Evolutionary conservation across 148 eudicot species (phyloP).

Genomic region (Selenicereus undatus): DNA sequence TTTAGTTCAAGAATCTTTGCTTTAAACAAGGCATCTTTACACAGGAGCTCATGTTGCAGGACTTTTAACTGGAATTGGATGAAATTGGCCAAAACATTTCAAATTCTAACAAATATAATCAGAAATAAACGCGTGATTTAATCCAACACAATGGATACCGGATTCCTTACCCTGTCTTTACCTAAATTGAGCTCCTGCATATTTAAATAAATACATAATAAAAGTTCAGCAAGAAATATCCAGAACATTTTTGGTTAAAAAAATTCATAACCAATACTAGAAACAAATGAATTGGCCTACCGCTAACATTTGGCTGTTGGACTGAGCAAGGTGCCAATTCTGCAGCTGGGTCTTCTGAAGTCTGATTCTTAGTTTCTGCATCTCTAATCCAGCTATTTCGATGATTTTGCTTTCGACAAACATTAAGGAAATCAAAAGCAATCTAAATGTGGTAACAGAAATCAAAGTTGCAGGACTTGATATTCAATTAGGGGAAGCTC

Average conservation of each 20-base stretch:
- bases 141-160: background rate
- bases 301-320: conserved; percentile 57
- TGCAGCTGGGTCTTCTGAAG: conserved; percentile 54
- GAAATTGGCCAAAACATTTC: background rate
- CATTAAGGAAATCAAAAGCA: conserved; percentile 15
- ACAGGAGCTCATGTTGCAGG: conserved; percentile 51
- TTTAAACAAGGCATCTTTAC: conserved; percentile 59
- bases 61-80: conserved; percentile 40
- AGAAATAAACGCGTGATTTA: background rate
- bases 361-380: conserved; percentile 35
- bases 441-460: background rate
- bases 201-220: background rate
- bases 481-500: background rate
- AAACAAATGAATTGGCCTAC: conserved; percentile 27
- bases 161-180: conserved; percentile 51
- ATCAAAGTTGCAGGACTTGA: background rate
- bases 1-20: conserved; percentile 37
- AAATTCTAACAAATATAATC: background rate
- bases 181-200: conserved; percentile 60
- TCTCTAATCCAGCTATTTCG: conserved; percentile 46
- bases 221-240: background rate
- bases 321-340: conserved; percentile 68
- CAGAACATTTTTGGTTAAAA: background rate
- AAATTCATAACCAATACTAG: background rate
- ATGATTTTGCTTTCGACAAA: conserved; percentile 44